These are phyloP conservation scores for Penicillium waksmanii DNA, from an alignment of 495 filamentous ascomycete genomes.

Conservation along the genomic window DNA sequence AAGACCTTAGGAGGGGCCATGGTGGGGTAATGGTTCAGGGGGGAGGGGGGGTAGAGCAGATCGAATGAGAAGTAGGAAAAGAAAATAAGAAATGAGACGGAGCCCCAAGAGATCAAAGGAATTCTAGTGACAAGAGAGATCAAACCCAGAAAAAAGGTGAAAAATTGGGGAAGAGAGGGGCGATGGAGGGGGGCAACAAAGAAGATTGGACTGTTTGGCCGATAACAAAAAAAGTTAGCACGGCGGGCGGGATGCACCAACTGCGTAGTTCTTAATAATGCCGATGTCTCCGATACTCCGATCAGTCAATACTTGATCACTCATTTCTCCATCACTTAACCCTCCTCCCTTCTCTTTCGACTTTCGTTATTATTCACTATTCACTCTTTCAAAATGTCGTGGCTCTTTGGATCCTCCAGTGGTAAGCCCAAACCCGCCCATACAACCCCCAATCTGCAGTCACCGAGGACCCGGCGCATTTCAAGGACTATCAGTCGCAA, in stretches of 20 bases:
- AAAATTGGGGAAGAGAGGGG: neutral
- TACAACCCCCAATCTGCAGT: neutral
- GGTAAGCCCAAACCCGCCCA: conserved; percentile 30
- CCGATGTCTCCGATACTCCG: conserved; percentile 17
- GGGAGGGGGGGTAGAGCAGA: conserved; percentile 6
- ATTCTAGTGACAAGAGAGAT: neutral
- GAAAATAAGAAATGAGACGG: neutral
- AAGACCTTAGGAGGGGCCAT: conserved; percentile 74
- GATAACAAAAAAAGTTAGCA: conserved; percentile 32
- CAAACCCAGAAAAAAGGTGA: conserved; percentile 8
- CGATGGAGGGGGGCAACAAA: conserved; percentile 6
- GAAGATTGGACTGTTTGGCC: conserved; percentile 18
- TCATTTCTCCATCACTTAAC: conserved; percentile 5
- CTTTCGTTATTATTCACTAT: neutral
- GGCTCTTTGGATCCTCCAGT: conserved; percentile 45
- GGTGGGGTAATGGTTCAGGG: conserved; percentile 41
- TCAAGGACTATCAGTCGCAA: conserved; percentile 12
- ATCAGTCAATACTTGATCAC: conserved; percentile 2
- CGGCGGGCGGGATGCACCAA: conserved; percentile 25
- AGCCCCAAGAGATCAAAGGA: neutral
- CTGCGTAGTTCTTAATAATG: conserved; percentile 38
- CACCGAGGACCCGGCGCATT: conserved; percentile 6
- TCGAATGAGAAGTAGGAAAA: neutral
- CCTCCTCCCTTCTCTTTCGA: neutral
- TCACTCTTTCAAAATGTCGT: conserved; percentile 38